These are phyloP conservation scores for Brasenia schreberi DNA, from an alignment of 164 flowering plant genomes.

Conservation along the genomic window DNA sequence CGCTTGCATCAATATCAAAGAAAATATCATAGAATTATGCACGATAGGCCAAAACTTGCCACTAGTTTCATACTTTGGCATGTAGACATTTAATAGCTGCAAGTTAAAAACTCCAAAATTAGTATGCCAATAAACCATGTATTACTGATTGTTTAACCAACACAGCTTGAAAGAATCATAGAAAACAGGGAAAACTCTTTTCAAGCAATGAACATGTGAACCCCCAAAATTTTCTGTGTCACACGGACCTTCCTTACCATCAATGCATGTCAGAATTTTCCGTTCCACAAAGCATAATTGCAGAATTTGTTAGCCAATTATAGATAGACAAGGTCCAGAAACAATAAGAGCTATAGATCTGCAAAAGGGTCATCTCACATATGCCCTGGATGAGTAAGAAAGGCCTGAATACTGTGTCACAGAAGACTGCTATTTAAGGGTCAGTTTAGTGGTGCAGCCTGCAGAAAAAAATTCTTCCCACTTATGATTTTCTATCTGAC, in stretches of 20 bases:
- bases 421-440: too few relatives aligned
- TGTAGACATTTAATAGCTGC: conserved; percentile 81
- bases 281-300: neutral
- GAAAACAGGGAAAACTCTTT: neutral
- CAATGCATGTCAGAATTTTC: neutral
- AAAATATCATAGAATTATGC: conserved; percentile 62
- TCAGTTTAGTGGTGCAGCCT: too few relatives aligned
- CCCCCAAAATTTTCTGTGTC: neutral
- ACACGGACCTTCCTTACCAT: neutral
- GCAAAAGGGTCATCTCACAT: too few relatives aligned
- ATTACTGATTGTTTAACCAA: neutral
- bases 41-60: conserved; percentile 89
- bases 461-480: too few relatives aligned
- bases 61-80: conserved; percentile 60
- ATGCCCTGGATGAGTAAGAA: too few relatives aligned
- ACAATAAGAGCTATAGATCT: too few relatives aligned
- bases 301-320: neutral
- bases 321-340: neutral
- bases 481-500: too few relatives aligned
- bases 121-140: neutral
- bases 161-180: neutral
- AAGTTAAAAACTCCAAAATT: conserved; percentile 2
- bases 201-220: neutral
- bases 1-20: conserved; percentile 68
- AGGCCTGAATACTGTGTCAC: too few relatives aligned